Conservation (phyloP, 192 early-diverging fungal genomes). For the Coemansia sp. region DNA sequence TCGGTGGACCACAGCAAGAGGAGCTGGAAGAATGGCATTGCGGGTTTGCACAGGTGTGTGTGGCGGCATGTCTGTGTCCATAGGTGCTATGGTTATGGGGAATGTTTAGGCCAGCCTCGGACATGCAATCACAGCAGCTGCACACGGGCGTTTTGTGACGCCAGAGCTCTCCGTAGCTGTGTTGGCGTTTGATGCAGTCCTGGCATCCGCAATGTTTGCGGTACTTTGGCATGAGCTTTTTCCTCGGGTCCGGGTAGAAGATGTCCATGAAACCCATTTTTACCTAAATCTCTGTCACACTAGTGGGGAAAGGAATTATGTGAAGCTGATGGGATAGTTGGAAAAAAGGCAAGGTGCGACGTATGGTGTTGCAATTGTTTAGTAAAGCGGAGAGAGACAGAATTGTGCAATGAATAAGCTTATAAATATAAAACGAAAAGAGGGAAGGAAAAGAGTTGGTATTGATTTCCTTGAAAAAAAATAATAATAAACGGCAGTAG, state of each 20-base stretch:
- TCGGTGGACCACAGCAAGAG: background rate
- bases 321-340: no score
- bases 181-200: conserved; percentile 18
- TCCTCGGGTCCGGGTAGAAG: conserved; percentile 38
- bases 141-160: conserved; percentile 37
- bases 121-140: conserved; percentile 50
- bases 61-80: conserved; percentile 25
- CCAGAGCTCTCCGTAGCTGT: conserved; percentile 38
- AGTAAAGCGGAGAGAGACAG: no score
- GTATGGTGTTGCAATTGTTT: no score
- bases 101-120: conserved; percentile 33
- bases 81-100: conserved; percentile 33
- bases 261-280: conserved; percentile 31
- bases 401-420: no score
- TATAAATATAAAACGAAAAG: background rate
- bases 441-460: background rate
- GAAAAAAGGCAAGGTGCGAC: no score
- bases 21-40: conserved; percentile 8
- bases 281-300: no score
- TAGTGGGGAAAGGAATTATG: no score
- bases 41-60: conserved; percentile 32
- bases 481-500: no score
- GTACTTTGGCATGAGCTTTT: conserved; percentile 27
- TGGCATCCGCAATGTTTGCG: conserved; percentile 38
- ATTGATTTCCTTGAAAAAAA: no score